Conservation (phyloP, 1,284 basidiomycete genomes). For the Trametes sp. region DNA sequence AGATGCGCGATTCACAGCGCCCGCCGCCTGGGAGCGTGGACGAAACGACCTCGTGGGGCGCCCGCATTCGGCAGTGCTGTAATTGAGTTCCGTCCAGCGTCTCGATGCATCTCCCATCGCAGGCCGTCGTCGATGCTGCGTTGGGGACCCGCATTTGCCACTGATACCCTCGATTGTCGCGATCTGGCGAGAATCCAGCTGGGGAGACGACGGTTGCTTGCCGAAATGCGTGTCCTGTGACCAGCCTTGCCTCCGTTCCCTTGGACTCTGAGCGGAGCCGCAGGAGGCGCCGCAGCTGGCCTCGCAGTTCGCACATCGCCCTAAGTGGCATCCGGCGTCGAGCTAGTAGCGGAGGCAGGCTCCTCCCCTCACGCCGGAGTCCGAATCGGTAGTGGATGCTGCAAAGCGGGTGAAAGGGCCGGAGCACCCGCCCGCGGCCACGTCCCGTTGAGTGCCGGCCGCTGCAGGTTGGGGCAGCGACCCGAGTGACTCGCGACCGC, state of each 20-base stretch:
- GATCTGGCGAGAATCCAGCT: slow-evolving; percentile 7
- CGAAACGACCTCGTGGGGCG: slow-evolving; percentile 16
- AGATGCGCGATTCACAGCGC: slow-evolving; percentile 20
- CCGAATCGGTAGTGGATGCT: too few species aligned
- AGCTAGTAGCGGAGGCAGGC: background rate
- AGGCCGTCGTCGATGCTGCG: background rate
- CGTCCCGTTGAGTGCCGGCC: too few species aligned
- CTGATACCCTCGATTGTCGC: background rate
- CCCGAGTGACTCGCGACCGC: background rate
- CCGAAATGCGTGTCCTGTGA: background rate
- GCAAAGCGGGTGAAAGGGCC: too few species aligned
- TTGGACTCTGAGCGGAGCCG: slow-evolving; percentile 1
- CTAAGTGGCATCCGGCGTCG: background rate
- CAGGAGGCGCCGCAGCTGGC: background rate
- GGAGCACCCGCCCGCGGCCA: too few species aligned
- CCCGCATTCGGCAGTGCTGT: slow-evolving; percentile 10
- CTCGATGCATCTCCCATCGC: background rate
- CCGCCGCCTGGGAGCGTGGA: slow-evolving; percentile 29
- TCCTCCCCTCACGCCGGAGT: too few species aligned
- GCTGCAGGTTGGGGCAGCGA: background rate
- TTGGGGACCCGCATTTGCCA: background rate
- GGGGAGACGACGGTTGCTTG: background rate
- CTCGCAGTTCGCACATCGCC: background rate
- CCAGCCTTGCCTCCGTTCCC: background rate
- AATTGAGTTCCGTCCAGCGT: slow-evolving; percentile 7